phyloP scores from a whole-genome alignment of 2,329 filamentous ascomycete species.

The Aspergillus puulaauensis region DNA sequence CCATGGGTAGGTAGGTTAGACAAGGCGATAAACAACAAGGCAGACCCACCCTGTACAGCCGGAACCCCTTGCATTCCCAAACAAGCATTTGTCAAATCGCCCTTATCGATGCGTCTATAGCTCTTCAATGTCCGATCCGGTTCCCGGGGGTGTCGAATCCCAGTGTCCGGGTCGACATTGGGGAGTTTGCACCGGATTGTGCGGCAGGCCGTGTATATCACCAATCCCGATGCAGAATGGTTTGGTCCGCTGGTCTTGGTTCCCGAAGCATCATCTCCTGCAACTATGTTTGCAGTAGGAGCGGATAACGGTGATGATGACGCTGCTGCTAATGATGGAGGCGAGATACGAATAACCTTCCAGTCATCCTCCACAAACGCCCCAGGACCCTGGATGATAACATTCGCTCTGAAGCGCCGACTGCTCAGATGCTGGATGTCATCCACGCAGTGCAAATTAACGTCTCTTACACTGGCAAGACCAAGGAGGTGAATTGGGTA shows the following conservation, averaged over 20 bases:
- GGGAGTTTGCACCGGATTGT: conserved; percentile 59
- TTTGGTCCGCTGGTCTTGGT: conserved; percentile 5
- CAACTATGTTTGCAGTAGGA: conserved; percentile 6
- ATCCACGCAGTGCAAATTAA: conserved; percentile 44
- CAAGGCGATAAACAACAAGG: not conserved
- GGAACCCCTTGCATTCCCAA: conserved; percentile 55
- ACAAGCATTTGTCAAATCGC: conserved; percentile 49
- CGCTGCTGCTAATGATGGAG: not conserved
- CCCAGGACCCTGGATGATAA: conserved; percentile 54
- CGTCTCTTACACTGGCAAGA: conserved; percentile 53
- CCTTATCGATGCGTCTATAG: conserved; percentile 53
- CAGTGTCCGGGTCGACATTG: conserved; percentile 59
- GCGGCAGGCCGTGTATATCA: conserved; percentile 54
- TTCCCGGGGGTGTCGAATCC: conserved; percentile 47
- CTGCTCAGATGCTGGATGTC: conserved; percentile 48
- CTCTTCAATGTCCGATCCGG: conserved; percentile 51
- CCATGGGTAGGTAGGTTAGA: not conserved
- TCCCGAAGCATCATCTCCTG: not conserved
- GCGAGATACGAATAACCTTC: conserved; percentile 46
- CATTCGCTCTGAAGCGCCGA: conserved; percentile 59
- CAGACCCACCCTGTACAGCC: conserved; percentile 23
- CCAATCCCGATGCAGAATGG: conserved; percentile 9
- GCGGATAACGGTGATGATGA: not conserved
- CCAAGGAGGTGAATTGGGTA: conserved; percentile 60
- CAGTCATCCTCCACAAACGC: conserved; percentile 59